Evolutionary conservation across 2,329 filamentous ascomycete species (phyloP).

Genomic region (Aspergillus sojae): DNA sequence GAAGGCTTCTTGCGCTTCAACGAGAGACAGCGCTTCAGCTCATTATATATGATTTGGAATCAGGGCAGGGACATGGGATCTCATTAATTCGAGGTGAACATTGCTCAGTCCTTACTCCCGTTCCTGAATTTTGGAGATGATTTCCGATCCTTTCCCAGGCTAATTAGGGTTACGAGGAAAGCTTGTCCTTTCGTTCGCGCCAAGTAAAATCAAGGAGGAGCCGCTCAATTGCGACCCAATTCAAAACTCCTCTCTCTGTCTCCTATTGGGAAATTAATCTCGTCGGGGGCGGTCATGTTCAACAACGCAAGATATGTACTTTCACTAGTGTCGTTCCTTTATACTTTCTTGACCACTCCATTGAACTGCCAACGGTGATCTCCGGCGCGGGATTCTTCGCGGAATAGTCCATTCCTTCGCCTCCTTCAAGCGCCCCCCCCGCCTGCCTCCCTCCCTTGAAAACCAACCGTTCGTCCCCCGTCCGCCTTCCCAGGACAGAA

Average conservation of each 20-base stretch:
- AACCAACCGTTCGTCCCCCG: constrained; percentile 1
- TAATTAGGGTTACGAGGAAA: neutral
- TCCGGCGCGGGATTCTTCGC: neutral
- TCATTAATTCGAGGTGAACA: neutral
- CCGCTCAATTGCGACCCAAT: neutral
- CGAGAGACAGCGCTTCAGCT: neutral
- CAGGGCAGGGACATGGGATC: neutral
- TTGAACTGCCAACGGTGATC: neutral
- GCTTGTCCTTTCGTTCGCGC: constrained; percentile 10
- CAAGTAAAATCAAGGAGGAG: constrained; percentile 11
- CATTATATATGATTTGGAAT: neutral
- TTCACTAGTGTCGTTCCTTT: constrained; percentile 12
- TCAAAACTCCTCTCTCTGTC: constrained; percentile 16
- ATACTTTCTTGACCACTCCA: neutral
- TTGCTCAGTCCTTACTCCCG: neutral
- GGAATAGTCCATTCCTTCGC: constrained; percentile 3
- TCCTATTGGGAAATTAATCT: constrained; percentile 8
- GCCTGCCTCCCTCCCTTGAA: constrained; percentile 7
- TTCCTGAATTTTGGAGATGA: neutral
- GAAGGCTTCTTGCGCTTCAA: neutral
- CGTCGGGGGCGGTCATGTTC: constrained; percentile 22
- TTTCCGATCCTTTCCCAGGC: neutral
- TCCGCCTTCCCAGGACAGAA: neutral
- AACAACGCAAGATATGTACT: constrained; percentile 9
- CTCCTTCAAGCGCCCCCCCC: neutral